phyloP scores from a whole-genome alignment of 345 rosid species.

The Geranium rotundifolium region DNA sequence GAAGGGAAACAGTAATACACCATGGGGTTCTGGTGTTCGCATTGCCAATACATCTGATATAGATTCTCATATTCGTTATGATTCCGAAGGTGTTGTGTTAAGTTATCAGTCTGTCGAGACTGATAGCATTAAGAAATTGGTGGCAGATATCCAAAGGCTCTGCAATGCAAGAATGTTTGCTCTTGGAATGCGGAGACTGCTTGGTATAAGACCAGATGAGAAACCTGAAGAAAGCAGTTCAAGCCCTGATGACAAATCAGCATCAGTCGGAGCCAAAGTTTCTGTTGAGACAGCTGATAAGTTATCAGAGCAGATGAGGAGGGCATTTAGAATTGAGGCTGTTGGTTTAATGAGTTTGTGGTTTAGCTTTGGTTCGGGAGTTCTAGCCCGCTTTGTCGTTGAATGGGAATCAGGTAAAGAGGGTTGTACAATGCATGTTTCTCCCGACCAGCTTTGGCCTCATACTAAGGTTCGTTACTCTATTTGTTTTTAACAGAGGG shows the following conservation, averaged over 20 bases:
- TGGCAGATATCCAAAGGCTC: conserved; percentile 87
- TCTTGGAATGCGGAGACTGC: conserved; percentile 84
- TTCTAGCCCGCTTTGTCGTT: conserved; percentile 90
- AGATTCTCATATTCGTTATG: conserved; percentile 88
- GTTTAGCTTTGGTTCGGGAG: conserved; percentile 91
- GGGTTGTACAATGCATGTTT: conserved; percentile 99
- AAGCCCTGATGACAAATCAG: conserved; percentile 43
- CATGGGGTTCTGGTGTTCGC: conserved; percentile 92
- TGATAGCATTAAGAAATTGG: conserved; percentile 83
- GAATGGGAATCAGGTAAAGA: conserved; percentile 98
- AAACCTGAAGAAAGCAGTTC: conserved; percentile 47
- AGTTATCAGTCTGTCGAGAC: conserved; percentile 88
- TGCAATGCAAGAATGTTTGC: conserved; percentile 93
- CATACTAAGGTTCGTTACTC: conserved; percentile 68
- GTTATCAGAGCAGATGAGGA: conserved; percentile 70
- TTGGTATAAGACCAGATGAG: conserved; percentile 82
- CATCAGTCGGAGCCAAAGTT: conserved; percentile 44
- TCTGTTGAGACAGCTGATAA: conserved; percentile 60
- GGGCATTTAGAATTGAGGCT: conserved; percentile 87
- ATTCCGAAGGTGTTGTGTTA: conserved; percentile 93
- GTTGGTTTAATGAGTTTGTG: conserved; percentile 92
- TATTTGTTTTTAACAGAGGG: neutral
- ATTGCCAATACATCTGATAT: conserved; percentile 88
- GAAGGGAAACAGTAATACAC: conserved; percentile 62
- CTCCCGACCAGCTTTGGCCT: conserved; percentile 99